phyloP scores from a whole-genome alignment of 140 eudicot species.

The Stevia rebaudiana region DNA sequence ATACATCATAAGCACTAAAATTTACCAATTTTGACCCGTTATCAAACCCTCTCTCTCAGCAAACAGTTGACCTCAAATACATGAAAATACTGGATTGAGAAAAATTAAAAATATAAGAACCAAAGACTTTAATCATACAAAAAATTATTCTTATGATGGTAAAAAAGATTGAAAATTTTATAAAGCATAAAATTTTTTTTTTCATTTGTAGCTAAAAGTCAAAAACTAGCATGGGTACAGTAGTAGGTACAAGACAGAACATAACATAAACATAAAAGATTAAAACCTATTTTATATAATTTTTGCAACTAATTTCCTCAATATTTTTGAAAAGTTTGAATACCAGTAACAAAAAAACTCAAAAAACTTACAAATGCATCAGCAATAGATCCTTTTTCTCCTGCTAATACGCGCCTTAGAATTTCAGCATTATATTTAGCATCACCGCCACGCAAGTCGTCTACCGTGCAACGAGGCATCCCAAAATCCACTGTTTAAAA shows the following conservation, averaged over 20 bases:
- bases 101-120: neutral
- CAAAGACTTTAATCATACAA: neutral
- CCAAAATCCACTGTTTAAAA: conserved; percentile 71
- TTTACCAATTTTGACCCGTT: neutral
- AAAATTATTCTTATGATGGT: neutral
- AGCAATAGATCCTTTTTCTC: conserved; percentile 80
- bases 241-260: no score
- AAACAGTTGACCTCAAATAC: no score
- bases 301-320: neutral
- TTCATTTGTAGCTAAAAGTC: neutral
- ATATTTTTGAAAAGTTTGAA: neutral
- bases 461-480: conserved; percentile 80
- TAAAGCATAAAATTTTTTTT: neutral
- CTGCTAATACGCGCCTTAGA: conserved; percentile 61
- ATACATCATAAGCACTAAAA: neutral
- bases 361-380: conserved; percentile 71
- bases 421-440: conserved; percentile 70
- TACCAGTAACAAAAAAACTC: neutral
- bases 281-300: no score
- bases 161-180: neutral
- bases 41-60: neutral
- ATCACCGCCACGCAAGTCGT: conserved; percentile 74
- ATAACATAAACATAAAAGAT: no score
- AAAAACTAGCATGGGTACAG: neutral
- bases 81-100: neutral